phyloP scores from a whole-genome alignment of 106 monocot genomes.

The Hemerocallis citrina region DNA sequence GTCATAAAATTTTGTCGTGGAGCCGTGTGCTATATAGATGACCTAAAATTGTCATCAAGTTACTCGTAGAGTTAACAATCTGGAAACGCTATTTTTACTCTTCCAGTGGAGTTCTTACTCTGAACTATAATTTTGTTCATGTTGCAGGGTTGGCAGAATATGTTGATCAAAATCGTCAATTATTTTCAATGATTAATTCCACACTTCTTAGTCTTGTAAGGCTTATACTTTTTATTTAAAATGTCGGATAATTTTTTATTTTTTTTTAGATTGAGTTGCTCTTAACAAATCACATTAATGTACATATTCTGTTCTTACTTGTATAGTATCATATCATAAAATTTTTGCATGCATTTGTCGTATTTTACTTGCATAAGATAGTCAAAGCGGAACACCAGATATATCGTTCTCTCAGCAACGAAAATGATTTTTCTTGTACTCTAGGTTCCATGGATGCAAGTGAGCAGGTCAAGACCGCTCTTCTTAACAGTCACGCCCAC shows the following conservation, averaged over 20 bases:
- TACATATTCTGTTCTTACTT: background rate
- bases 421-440: constrained; percentile 4
- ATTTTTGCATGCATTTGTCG: background rate
- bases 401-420: background rate
- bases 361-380: background rate
- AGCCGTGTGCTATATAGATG: no score
- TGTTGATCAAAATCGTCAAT: constrained; percentile 60
- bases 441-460: constrained; percentile 98
- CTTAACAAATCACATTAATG: background rate
- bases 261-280: background rate
- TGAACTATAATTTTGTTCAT: constrained; percentile 3
- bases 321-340: background rate
- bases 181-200: constrained; percentile 70
- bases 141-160: constrained; percentile 60
- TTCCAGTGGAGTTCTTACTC: no score
- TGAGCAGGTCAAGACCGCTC: constrained; percentile 87
- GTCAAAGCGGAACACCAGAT: background rate
- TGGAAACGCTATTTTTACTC: no score
- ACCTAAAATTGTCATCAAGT: no score
- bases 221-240: background rate
- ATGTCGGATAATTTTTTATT: background rate
- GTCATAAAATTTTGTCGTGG: no score
- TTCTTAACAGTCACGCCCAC: constrained; percentile 52
- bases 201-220: constrained; percentile 78
- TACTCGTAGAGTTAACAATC: no score